Percentiles rank a stretch among this genome's conserved stretches.
These are phyloP conservation scores for Metschnikowia continentalis DNA, from an alignment of 805 yeast genomes.

Conservation along the genomic window DNA sequence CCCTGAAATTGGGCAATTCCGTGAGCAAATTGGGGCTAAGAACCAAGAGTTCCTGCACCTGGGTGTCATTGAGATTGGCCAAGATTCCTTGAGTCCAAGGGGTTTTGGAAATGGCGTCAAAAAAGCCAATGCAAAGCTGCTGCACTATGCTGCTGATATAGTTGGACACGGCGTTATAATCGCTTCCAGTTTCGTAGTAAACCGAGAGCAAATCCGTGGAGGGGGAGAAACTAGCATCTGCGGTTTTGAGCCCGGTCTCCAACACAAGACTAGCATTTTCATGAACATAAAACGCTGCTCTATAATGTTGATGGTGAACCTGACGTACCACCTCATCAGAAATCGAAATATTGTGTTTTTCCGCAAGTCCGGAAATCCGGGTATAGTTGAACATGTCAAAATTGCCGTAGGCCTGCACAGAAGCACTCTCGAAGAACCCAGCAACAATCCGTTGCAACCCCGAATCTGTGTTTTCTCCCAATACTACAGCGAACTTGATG, in stretches of 20 bases:
- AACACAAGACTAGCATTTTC: conserved; percentile 26
- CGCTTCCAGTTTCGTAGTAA: conserved; percentile 31
- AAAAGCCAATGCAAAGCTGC: conserved; percentile 15
- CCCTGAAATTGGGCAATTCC: conserved; percentile 20
- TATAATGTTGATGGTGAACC: conserved; percentile 30
- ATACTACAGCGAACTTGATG: conserved; percentile 23
- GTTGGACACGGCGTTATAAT: conserved; percentile 28
- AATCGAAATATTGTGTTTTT: conserved; percentile 19
- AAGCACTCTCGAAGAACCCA: conserved; percentile 19
- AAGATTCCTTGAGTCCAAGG: conserved; percentile 19
- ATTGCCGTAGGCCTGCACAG: conserved; percentile 20
- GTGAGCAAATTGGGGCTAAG: conserved; percentile 25
- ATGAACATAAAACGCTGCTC: conserved; percentile 27
- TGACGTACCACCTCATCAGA: conserved; percentile 25
- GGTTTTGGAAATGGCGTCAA: conserved; percentile 16
- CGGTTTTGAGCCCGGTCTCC: conserved; percentile 18
- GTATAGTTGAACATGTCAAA: conserved; percentile 22
- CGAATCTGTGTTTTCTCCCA: conserved; percentile 19
- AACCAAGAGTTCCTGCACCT: conserved; percentile 8
- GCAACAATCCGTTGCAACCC: conserved; percentile 12
- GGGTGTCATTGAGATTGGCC: conserved; percentile 7
- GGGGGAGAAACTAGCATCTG: conserved; percentile 17
- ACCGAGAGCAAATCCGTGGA: conserved; percentile 21
- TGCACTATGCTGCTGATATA: conserved; percentile 19
- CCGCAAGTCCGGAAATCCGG: conserved; percentile 18